A percentile compares a stretch with the other conserved stretches of the same genome.
Evolutionary conservation across 228 moss, liverwort and hornwort genomes (phyloP).

Genomic region (Sphagnum fallax): DNA sequence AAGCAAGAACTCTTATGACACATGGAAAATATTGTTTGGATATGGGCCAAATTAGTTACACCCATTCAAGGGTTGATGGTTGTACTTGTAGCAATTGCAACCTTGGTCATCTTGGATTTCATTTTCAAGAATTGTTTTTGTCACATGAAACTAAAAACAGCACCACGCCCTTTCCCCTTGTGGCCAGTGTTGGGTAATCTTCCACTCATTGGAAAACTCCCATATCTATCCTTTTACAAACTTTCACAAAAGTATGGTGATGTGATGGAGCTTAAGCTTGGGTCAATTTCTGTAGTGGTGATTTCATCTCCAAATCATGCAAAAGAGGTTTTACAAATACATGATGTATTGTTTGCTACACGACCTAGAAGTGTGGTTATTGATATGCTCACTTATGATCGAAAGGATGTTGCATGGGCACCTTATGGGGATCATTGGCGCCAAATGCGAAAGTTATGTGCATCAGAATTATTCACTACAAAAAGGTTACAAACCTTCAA

Average conservation of each 20-base stretch:
- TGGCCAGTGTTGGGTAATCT: constrained; percentile 28
- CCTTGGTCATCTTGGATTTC: no score
- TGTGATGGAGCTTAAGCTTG: constrained; percentile 25
- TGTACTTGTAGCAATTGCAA: no score
- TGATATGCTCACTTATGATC: constrained; percentile 13
- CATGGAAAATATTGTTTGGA: no score
- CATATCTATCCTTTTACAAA: constrained; percentile 14
- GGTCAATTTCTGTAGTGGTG: constrained; percentile 20
- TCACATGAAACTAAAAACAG: no score
- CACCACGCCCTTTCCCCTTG: no score
- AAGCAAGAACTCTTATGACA: no score
- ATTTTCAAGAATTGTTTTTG: no score
- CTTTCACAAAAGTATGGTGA: constrained; percentile 20
- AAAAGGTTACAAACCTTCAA: constrained; percentile 10
- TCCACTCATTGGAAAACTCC: constrained; percentile 17
- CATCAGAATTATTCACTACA: constrained; percentile 18
- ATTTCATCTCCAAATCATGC: constrained; percentile 23
- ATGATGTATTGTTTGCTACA: constrained; percentile 28
- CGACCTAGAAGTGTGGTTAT: constrained; percentile 16
- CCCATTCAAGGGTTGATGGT: no score
- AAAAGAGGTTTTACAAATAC: constrained; percentile 11
- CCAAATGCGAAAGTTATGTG: constrained; percentile 29
- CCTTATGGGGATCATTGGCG: constrained; percentile 33
- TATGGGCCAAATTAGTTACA: no score
- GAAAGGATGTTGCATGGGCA: constrained; percentile 33